Conservation (phyloP, 192 early-diverging fungal genomes). For the Glomus cerebriforme region DNA sequence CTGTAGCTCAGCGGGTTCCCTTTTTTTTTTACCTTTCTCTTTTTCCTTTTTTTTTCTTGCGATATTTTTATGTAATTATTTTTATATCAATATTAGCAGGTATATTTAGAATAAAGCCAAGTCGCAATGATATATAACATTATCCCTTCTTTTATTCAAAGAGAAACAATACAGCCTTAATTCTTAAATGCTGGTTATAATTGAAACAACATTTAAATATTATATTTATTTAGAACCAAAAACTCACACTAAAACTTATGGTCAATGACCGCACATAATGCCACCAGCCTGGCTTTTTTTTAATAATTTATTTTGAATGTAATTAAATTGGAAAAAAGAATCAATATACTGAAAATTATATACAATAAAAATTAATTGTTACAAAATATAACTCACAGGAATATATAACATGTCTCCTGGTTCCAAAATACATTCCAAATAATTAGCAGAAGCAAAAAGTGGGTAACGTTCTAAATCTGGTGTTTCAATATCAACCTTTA, state of each 20-base stretch:
- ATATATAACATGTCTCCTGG: constrained; percentile 87
- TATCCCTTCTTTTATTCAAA: not conserved
- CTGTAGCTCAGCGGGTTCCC: not conserved
- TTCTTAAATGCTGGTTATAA: not conserved
- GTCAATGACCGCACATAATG: constrained; percentile 80
- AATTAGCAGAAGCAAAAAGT: constrained; percentile 54
- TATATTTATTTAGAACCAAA: constrained; percentile 73
- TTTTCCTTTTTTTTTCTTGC: not conserved
- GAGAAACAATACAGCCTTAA: not conserved
- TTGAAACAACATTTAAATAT: not conserved
- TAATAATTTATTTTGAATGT: not conserved
- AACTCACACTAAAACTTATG: constrained; percentile 81
- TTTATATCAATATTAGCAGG: not conserved
- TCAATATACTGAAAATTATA: not conserved
- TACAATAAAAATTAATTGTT: not conserved
- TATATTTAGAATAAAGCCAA: constrained; percentile 14
- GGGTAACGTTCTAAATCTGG: constrained; percentile 62
- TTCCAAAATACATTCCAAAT: constrained; percentile 67
- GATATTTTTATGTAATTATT: constrained; percentile 13
- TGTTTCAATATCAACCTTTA: constrained; percentile 66
- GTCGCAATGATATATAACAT: constrained; percentile 8
- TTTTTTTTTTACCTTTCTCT: not conserved
- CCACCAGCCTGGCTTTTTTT: constrained; percentile 78
- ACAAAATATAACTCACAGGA: constrained; percentile 61
- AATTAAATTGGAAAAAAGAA: not conserved